phyloP scores from a whole-genome alignment of 2,329 filamentous ascomycete species.

The Endothia cerciana region DNA sequence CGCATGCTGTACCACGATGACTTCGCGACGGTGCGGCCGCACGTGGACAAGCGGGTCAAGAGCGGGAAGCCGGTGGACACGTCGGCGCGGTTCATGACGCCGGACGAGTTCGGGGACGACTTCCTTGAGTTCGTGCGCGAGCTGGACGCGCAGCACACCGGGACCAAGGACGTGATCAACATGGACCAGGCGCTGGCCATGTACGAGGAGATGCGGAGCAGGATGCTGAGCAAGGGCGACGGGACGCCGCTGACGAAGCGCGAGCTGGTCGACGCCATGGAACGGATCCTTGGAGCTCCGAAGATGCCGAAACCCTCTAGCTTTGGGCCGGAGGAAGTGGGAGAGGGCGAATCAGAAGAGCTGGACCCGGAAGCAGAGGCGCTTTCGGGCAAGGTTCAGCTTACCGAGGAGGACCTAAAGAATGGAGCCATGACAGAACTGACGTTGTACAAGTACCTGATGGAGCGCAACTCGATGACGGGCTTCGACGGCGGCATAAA shows the following conservation, averaged over 20 bases:
- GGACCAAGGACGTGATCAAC: slow-evolving; percentile 30
- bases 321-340: slow-evolving; percentile 19
- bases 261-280: slow-evolving; percentile 25
- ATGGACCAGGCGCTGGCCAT: slow-evolving; percentile 52
- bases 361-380: slow-evolving; percentile 32
- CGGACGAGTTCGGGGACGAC: slow-evolving; percentile 64
- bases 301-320: slow-evolving; percentile 29
- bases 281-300: slow-evolving; percentile 32
- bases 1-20: slow-evolving; percentile 79
- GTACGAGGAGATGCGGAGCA: slow-evolving; percentile 50
- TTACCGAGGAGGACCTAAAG: slow-evolving; percentile 1
- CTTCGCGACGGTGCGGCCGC: slow-evolving; percentile 74
- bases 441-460: slow-evolving; percentile 39
- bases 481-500: slow-evolving; percentile 37
- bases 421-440: slow-evolving; percentile 33
- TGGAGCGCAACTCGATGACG: slow-evolving; percentile 43
- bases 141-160: slow-evolving; percentile 41
- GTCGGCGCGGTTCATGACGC: slow-evolving; percentile 62
- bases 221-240: slow-evolving; percentile 35
- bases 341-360: slow-evolving; percentile 35
- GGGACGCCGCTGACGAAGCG: slow-evolving; percentile 38
- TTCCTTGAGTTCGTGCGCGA: slow-evolving; percentile 54
- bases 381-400: slow-evolving; percentile 32
- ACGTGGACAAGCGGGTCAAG: slow-evolving; percentile 71
- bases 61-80: slow-evolving; percentile 56